These are phyloP conservation scores for Alternaria hordeiaustralica DNA, from an alignment of 2,329 filamentous ascomycete species.

Conservation along the genomic window DNA sequence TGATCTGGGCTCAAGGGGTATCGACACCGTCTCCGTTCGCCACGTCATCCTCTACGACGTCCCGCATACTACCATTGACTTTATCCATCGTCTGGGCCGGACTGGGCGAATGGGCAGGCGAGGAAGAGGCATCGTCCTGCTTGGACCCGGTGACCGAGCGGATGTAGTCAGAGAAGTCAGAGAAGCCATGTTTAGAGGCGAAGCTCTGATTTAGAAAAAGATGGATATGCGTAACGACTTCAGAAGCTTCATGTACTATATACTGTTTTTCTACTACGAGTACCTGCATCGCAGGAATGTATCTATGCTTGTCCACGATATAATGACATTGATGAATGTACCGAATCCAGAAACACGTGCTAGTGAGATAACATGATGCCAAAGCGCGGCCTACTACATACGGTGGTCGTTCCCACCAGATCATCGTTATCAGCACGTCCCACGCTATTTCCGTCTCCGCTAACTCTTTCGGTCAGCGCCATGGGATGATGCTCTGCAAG, in stretches of 20 bases:
- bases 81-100: conserved; percentile 92
- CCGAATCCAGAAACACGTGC: neutral
- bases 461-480: neutral
- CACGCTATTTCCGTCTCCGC: neutral
- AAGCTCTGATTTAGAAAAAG: conserved; percentile 53
- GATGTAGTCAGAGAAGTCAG: conserved; percentile 92
- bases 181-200: conserved; percentile 67
- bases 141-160: conserved; percentile 86
- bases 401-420: neutral
- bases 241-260: neutral
- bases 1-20: conserved; percentile 88
- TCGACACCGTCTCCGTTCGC: conserved; percentile 89
- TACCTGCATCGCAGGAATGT: neutral
- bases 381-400: neutral
- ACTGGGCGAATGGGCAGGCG: conserved; percentile 91
- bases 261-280: neutral
- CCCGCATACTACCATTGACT: conserved; percentile 97
- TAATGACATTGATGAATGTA: neutral
- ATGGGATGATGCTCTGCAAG: neutral
- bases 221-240: neutral
- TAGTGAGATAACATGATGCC: neutral
- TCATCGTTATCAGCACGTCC: neutral
- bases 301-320: neutral
- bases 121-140: conserved; percentile 86
- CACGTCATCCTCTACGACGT: conserved; percentile 96